Base-by-base conservation (phyloP, 768 basidiomycete genomes). In the Brasilioporus rufonigricans region DNA sequence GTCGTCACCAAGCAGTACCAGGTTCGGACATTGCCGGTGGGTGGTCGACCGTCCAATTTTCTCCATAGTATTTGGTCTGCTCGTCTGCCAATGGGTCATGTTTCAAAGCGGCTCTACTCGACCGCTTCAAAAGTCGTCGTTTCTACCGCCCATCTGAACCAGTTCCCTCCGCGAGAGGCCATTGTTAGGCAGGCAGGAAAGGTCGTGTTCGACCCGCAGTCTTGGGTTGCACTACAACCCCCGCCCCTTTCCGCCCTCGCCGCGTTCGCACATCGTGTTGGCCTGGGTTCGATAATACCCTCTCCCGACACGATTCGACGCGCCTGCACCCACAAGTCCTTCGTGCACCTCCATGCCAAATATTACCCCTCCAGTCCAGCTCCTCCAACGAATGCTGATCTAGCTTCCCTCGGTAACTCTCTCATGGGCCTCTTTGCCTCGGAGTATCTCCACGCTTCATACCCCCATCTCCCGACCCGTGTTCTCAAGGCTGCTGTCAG, bases 401-500 rank as follows among this genome's bases (percentile, higher is more conserved):
- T 96, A 14, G 79, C 87, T 4, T 70, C 80, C 0, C 73, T 95
- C 14, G 95, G 94, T 38, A 97, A 97, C 75, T 79, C 90, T 1
- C 79, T 97, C 53, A 82, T 97, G 74, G 95, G 95, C 50, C 78
- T 97, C 29, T 94, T 97, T 68, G 89, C 92, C 23, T 62, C 91
- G 3, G 95, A 98, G 73, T 84, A 87, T 67, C 74, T 97, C 38
- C 80, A 89, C 52, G 77, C 85, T 13, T 78, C 83, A 43, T 98
- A 89, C 70, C 96, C 96, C 0, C 87, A 95, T 65, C 80, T 98
- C 26, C 96, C 96, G 2, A 93, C 92, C 21, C 85, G 91, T 51
- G 93, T 93, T 23, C 74, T 92, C 61, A 95, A 97, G 73, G 89
- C 91, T 7, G 93, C 91, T 14, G 84, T 96, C 54, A 93, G 91